These are phyloP conservation scores for Kluyveromyces sp. DNA, from an alignment of 1,139 yeast genomes.

Conservation along the genomic window DNA sequence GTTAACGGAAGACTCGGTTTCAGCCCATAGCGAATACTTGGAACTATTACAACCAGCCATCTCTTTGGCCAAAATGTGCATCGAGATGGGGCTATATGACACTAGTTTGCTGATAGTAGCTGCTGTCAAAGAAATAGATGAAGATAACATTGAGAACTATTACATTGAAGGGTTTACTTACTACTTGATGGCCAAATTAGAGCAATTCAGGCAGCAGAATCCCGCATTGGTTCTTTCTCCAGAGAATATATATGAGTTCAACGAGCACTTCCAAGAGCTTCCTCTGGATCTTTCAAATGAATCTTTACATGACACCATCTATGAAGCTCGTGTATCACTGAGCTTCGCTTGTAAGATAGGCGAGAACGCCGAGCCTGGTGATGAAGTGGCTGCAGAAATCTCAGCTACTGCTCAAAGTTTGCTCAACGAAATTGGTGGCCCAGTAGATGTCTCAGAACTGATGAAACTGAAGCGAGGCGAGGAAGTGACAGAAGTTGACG, in stretches of 20 bases:
- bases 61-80: slow-evolving; percentile 62
- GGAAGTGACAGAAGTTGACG: slow-evolving; percentile 39
- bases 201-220: slow-evolving; percentile 24
- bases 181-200: slow-evolving; percentile 49
- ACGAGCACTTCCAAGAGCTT: slow-evolving; percentile 46
- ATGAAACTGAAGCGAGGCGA: slow-evolving; percentile 41
- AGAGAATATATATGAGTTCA: slow-evolving; percentile 31
- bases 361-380: slow-evolving; percentile 31
- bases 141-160: slow-evolving; percentile 68
- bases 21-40: slow-evolving; percentile 45
- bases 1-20: slow-evolving; percentile 32
- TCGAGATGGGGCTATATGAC: slow-evolving; percentile 71
- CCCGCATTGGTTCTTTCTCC: slow-evolving; percentile 21
- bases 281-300: slow-evolving; percentile 33
- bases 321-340: slow-evolving; percentile 48
- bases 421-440: slow-evolving; percentile 53
- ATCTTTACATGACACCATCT: slow-evolving; percentile 32
- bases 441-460: slow-evolving; percentile 32
- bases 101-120: slow-evolving; percentile 54
- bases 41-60: slow-evolving; percentile 63
- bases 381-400: slow-evolving; percentile 51
- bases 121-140: slow-evolving; percentile 68
- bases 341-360: slow-evolving; percentile 48
- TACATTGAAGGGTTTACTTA: slow-evolving; percentile 78
- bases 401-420: slow-evolving; percentile 45